Evolutionary conservation across 305 asterid species (phyloP), one percentile per base, ranked within the genome.

Genomic region (Caryopteris hybrid): DNA sequence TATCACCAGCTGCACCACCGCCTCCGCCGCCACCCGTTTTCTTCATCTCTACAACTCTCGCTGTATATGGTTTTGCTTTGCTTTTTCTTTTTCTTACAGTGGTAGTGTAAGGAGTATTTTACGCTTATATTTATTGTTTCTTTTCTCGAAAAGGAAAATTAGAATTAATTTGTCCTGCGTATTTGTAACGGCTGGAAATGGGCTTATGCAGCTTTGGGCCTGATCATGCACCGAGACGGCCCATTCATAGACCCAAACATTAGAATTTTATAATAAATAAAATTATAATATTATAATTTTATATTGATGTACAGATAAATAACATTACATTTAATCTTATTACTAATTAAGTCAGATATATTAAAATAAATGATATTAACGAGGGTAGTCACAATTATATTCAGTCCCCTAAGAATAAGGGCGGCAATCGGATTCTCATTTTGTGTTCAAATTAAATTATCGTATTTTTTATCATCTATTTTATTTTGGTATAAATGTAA

Each of bases 11-110:
- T 33, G 84, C 81, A 69, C 83, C 81, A 22, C 88, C 84, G 53
- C 83, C 82, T 13, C 84, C 82, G 36, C 83, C 86, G 9, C 83
- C 84, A n/a, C 88, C 92, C 61, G 84, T 64, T 78, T 82, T 86
- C 86, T 86, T 86, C 92, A 86, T 86, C 56, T 59, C 75, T 31
- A 45, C 63, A 36, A 43, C 54, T 66, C 61, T 73, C 78, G 73
- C 54, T 21, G 56, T 60, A 52, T 29, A 16, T 18, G 31, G 56
- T 23, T 65, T 39, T 69, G 23, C 58, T 20, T n/a, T n/a, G n/a
- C n/a, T 18, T 23, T 55, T 69, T 54, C 51, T 48, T 61, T 56
- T 70, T 61, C 58, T 60, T 61, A 34, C 46, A 36, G 25, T 42
- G n/a, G 56, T 23, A 27, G 53, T 57, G 46, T 29, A 46, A 46